Conservation (phyloP, 1,284 basidiomycete species). For the Irpex lacteus region DNA sequence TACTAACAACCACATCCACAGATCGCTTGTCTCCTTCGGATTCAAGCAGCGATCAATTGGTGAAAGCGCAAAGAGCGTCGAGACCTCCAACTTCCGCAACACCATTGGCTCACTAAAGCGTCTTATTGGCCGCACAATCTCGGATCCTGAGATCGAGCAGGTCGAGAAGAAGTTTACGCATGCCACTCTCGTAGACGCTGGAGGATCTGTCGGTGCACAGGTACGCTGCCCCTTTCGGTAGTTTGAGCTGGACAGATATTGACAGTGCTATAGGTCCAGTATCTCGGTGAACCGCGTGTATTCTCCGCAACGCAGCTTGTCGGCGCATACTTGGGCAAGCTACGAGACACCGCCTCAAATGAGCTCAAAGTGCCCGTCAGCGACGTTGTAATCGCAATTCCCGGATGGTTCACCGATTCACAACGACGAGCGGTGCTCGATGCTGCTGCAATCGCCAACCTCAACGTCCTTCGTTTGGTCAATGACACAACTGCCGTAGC, state of each 20-base stretch:
- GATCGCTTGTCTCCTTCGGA: constrained; percentile 91
- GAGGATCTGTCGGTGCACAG: constrained; percentile 80
- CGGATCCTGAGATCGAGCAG: constrained; percentile 76
- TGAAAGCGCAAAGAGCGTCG: constrained; percentile 92
- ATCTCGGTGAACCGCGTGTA: constrained; percentile 73
- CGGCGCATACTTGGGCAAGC: constrained; percentile 83
- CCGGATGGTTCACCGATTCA: constrained; percentile 91
- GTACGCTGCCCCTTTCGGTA: constrained; percentile 41
- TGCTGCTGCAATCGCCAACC: constrained; percentile 83
- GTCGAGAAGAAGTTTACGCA: constrained; percentile 89
- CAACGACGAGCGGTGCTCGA: constrained; percentile 88
- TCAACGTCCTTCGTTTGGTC: constrained; percentile 89
- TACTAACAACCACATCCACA: constrained; percentile 28
- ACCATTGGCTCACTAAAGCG: constrained; percentile 90
- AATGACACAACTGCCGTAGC: constrained; percentile 94
- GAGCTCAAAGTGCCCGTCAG: constrained; percentile 86
- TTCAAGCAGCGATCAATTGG: constrained; percentile 86
- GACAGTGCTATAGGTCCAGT: constrained; percentile 64
- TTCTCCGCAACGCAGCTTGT: constrained; percentile 88
- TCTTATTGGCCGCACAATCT: constrained; percentile 74
- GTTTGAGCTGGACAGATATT: constrained; percentile 13
- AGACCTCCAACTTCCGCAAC: constrained; percentile 97
- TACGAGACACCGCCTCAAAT: constrained; percentile 78
- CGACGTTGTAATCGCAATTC: constrained; percentile 91
- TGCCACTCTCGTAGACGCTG: constrained; percentile 78